Conservation (phyloP, 768 basidiomycete species). For the Mycena epipterygia region DNA sequence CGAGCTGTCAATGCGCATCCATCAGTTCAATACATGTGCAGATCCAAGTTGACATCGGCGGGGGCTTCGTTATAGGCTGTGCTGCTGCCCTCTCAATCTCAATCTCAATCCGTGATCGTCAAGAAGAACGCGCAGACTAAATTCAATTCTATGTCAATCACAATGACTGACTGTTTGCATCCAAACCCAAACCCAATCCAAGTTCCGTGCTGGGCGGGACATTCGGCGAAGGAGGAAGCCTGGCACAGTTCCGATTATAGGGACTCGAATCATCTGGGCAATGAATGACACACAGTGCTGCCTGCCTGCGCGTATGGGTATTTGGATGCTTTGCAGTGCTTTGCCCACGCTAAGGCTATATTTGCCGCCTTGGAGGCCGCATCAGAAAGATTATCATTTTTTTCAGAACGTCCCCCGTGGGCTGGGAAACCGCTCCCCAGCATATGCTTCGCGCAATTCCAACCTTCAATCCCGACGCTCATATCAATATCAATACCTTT, state of each 20-base stretch:
- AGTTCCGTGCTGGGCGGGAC: slow-evolving; percentile 16
- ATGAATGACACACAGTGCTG: too few species aligned
- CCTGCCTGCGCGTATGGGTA: too few species aligned
- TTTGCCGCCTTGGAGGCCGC: background rate
- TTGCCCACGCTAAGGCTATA: slow-evolving; percentile 1
- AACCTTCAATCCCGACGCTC: slow-evolving; percentile 19
- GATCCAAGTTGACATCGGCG: slow-evolving; percentile 26
- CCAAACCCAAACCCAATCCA: slow-evolving; percentile 29
- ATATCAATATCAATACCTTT: slow-evolving; percentile 3
- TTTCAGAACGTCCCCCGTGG: slow-evolving; percentile 39
- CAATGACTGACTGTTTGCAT: slow-evolving; percentile 32
- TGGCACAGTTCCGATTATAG: background rate
- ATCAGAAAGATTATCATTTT: slow-evolving; percentile 29
- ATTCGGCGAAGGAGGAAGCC: slow-evolving; percentile 17
- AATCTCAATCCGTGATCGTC: background rate
- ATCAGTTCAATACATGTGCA: slow-evolving; percentile 29
- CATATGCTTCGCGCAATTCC: slow-evolving; percentile 19
- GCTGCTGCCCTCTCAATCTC: background rate
- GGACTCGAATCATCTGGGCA: background rate
- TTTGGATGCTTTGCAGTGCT: too few species aligned
- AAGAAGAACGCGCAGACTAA: slow-evolving; percentile 22
- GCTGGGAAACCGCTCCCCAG: slow-evolving; percentile 38
- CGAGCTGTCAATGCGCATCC: background rate
- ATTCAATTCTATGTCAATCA: slow-evolving; percentile 20
- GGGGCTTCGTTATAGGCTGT: slow-evolving; percentile 1